A percentile compares a stretch with the other conserved stretches of the same genome.
phyloP scores from a whole-genome alignment of 345 rosid genomes.

The Citrus maxima region DNA sequence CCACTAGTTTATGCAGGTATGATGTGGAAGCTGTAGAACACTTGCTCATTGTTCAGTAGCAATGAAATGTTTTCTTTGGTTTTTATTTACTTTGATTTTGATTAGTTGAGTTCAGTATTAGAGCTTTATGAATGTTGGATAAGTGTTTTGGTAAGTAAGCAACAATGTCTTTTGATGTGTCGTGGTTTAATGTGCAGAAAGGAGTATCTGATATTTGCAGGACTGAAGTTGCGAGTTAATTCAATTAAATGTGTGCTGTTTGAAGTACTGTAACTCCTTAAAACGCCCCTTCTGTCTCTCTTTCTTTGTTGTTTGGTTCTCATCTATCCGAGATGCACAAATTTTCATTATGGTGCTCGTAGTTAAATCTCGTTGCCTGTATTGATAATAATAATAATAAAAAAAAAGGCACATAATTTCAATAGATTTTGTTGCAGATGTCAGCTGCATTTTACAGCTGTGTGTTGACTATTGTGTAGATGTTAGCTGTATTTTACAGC shows the following conservation, averaged over 20 bases:
- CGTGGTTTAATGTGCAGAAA: no score
- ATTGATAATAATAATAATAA: neutral
- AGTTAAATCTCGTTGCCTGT: neutral
- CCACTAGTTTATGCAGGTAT: neutral
- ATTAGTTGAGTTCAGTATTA: neutral
- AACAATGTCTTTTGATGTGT: neutral
- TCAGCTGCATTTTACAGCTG: no score
- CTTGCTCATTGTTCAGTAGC: neutral
- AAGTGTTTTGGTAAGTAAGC: neutral
- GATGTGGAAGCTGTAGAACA: neutral
- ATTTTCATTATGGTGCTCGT: neutral
- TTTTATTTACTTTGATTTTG: neutral
- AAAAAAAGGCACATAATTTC: neutral
- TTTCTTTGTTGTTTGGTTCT: neutral
- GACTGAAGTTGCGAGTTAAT: neutral
- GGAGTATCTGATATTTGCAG: neutral
- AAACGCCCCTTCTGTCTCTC: neutral
- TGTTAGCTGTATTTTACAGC: no score
- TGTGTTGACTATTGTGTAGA: no score
- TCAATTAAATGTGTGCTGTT: neutral
- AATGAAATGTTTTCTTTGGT: neutral
- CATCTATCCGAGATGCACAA: neutral
- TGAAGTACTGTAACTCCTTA: neutral
- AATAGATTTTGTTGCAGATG: no score
- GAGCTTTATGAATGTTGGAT: neutral